These are phyloP conservation scores for Cystofilobasidium capitatum DNA, from an alignment of 768 basidiomycete genomes.

Conservation along the genomic window DNA sequence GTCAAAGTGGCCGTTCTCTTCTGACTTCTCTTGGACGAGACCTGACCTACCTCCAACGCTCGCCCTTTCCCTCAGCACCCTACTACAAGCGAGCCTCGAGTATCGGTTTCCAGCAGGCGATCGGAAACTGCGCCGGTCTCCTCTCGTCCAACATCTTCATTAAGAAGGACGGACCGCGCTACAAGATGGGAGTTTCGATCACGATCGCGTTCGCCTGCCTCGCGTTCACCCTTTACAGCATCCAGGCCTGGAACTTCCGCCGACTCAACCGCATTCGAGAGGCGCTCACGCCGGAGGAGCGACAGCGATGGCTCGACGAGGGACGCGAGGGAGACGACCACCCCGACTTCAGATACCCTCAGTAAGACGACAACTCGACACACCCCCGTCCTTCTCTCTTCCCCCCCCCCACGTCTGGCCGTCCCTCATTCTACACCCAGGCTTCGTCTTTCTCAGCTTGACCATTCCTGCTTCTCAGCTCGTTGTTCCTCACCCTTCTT, in stretches of 20 bases:
- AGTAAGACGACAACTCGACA: neutral
- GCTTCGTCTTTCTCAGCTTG: too few species aligned
- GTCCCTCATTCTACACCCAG: too few species aligned
- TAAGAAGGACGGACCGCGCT: conserved; percentile 16
- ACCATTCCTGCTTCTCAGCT: too few species aligned
- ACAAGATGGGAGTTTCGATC: neutral
- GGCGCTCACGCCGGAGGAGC: conserved; percentile 4
- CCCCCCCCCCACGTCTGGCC: neutral
- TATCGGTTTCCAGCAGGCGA: conserved; percentile 32
- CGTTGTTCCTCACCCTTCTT: too few species aligned
- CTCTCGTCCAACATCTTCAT: conserved; percentile 24
- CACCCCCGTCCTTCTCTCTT: neutral
- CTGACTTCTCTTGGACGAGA: neutral
- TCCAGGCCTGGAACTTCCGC: conserved; percentile 9
- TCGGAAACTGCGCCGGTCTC: conserved; percentile 31
- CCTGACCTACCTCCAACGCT: neutral
- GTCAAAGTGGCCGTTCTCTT: neutral
- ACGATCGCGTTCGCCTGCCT: conserved; percentile 1
- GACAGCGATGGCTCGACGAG: conserved; percentile 14
- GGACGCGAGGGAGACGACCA: conserved; percentile 11
- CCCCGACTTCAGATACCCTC: conserved; percentile 7
- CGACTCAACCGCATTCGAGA: conserved; percentile 8
- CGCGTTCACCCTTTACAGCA: neutral
- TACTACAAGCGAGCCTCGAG: conserved; percentile 29
- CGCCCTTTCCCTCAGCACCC: conserved; percentile 10